These are phyloP conservation scores for Amoebophrya sp. DNA, from an alignment of 169 alveolate genomes.

Conservation along the genomic window DNA sequence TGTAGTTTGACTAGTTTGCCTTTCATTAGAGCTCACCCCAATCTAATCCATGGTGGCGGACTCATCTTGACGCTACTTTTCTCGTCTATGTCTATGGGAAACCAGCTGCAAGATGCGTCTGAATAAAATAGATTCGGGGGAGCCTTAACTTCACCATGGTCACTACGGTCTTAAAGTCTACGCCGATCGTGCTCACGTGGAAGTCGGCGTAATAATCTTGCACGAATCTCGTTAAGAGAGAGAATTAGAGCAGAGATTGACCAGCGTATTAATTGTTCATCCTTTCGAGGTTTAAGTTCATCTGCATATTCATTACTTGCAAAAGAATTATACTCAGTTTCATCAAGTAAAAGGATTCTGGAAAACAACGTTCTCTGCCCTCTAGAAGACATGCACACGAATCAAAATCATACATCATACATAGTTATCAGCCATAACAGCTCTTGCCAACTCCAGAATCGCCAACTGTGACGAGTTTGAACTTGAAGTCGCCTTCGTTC, in stretches of 20 bases:
- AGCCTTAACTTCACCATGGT: conserved; percentile 79
- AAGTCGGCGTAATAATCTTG: conserved; percentile 77
- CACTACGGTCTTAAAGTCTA: conserved; percentile 80
- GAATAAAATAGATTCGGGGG: no score
- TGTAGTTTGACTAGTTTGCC: conserved; percentile 82
- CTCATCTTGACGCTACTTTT: no score
- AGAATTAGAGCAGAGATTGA: conserved; percentile 50
- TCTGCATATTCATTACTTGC: no score
- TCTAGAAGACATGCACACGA: background rate
- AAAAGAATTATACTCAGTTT: no score
- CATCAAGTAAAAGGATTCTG: no score
- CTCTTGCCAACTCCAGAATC: conserved; percentile 94
- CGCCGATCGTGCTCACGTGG: conserved; percentile 77
- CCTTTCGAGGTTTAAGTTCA: no score
- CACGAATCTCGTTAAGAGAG: conserved; percentile 46
- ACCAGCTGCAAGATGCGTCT: no score
- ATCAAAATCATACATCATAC: background rate
- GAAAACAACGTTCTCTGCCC: no score
- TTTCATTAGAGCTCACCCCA: no score
- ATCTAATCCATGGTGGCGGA: no score
- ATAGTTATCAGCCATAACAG: conserved; percentile 74
- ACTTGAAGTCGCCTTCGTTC: conserved; percentile 54
- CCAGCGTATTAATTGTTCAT: no score
- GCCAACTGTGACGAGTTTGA: conserved; percentile 90
- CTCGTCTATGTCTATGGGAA: no score